Evolutionary conservation across 2,329 filamentous ascomycete species (phyloP).

Genomic region (Aaosphaeria arxii): DNA sequence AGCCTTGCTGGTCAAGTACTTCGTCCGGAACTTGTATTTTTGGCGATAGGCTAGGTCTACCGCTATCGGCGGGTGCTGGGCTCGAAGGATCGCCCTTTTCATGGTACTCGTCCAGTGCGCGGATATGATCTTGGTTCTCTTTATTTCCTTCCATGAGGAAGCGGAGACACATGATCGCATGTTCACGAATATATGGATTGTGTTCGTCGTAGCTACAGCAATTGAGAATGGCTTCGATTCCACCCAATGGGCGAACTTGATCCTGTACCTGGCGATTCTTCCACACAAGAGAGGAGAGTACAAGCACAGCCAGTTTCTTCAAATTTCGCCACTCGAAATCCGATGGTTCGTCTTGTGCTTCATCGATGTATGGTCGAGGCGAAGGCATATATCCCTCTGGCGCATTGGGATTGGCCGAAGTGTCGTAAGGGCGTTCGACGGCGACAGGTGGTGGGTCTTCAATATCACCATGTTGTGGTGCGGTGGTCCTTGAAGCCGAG

Average conservation of each 20-base stretch:
- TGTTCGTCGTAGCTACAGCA: constrained; percentile 90
- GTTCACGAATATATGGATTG: constrained; percentile 91
- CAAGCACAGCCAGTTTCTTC: constrained; percentile 89
- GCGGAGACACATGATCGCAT: constrained; percentile 53
- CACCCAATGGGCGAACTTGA: constrained; percentile 80
- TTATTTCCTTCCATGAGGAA: constrained; percentile 68
- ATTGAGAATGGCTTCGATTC: constrained; percentile 82
- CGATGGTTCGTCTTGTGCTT: constrained; percentile 55
- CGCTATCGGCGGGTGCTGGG: background rate
- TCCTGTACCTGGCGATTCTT: constrained; percentile 81
- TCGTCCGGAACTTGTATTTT: constrained; percentile 44
- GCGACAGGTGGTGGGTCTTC: constrained; percentile 33
- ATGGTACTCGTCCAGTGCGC: constrained; percentile 51
- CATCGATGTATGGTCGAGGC: constrained; percentile 46
- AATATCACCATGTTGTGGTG: constrained; percentile 24
- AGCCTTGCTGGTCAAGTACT: constrained; percentile 48
- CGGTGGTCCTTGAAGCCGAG: constrained; percentile 25
- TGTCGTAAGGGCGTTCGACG: constrained; percentile 66
- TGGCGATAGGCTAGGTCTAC: constrained; percentile 11
- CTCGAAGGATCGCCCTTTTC: constrained; percentile 15
- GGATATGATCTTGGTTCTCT: constrained; percentile 69
- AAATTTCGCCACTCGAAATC: constrained; percentile 76
- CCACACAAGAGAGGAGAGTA: constrained; percentile 84
- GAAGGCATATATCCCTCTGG: constrained; percentile 44
- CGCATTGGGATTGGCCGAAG: constrained; percentile 40